Base-by-base conservation (phyloP, 148 eudicot species). In the Persicaria maculosa region DNA sequence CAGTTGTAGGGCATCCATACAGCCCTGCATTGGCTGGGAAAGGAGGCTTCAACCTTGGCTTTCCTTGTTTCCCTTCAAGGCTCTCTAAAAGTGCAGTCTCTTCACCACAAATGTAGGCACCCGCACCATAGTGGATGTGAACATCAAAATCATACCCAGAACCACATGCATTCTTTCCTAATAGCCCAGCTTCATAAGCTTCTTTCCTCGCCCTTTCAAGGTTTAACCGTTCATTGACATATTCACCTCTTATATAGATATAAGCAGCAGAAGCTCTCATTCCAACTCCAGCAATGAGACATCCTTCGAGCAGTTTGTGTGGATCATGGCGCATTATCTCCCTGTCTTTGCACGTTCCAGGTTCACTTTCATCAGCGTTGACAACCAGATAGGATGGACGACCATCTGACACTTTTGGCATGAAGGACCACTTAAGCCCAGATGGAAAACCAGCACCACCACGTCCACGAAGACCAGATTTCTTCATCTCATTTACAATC, bases 291-390 rank as follows among this genome's bases (percentile, higher is more conserved):
- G 98, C 97, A 76, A 91, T 88, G 11, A 93, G 80, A 79, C 93
- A 91, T 50, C 97, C 98, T 78, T 93, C 98, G 10, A 93, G 71
- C 12, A 93, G 76, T 73, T 93, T 91, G 80, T 93, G 98, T 9
- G 98, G 98, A 77, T 91, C 97, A 70, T 93, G 96, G 61, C 97
- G 83, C 97, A 93, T 91, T 36, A 93, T 91, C 83, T 91, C 97
- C 78, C 98, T 88, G 74, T 93, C 98, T 74, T 93, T 93, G 44
- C 97, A 93, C 3, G 98, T 91, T 77, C 98, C 98, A 52, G 97
- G 98, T 79, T 93, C 98, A 88, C 97, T 91, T 85, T 93, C 98
- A 86, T 93, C 92, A n/a, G 98, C 98, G 80, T 93, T 93, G 71
- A 91, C 97, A 75, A 91, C 94, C 77, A 93, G 92, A 79, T 93